Conservation (phyloP, 2,329 filamentous ascomycete species). For the Ceratocystis cubensis region DNA sequence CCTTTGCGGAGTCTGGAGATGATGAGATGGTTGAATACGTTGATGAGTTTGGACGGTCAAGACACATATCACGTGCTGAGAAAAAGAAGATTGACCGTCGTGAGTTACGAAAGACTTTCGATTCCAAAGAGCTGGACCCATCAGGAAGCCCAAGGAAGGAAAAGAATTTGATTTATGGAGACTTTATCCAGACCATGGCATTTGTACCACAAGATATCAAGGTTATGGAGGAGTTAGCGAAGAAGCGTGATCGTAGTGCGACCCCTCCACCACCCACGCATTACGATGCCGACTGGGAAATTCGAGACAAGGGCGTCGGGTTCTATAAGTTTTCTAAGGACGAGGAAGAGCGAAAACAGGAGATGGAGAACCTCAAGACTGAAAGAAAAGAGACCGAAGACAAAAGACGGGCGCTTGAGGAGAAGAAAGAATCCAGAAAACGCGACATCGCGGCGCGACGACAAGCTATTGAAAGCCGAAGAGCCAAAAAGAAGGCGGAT, state of each 20-base stretch:
- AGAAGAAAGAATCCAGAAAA: slow-evolving; percentile 45
- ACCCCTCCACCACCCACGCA: slow-evolving; percentile 72
- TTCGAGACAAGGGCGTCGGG: slow-evolving; percentile 74
- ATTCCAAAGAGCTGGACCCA: slow-evolving; percentile 40
- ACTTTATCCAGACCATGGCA: slow-evolving; percentile 69
- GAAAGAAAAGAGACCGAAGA: slow-evolving; percentile 54
- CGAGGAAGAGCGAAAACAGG: slow-evolving; percentile 47
- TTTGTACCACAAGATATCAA: slow-evolving; percentile 63
- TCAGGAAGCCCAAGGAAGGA: slow-evolving; percentile 29
- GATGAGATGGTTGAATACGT: slow-evolving; percentile 69
- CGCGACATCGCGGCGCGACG: slow-evolving; percentile 52
- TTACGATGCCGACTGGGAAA: slow-evolving; percentile 75
- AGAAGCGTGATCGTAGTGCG: slow-evolving; percentile 62
- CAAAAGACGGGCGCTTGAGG: slow-evolving; percentile 39
- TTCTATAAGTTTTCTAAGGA: slow-evolving; percentile 85
- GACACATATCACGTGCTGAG: slow-evolving; percentile 58
- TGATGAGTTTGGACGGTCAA: slow-evolving; percentile 82
- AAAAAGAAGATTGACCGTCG: slow-evolving; percentile 50
- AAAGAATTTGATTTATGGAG: slow-evolving; percentile 53
- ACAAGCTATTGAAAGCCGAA: slow-evolving; percentile 46
- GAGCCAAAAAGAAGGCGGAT: slow-evolving; percentile 57
- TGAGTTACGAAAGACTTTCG: slow-evolving; percentile 17
- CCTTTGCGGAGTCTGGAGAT: slow-evolving; percentile 27
- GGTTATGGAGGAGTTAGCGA: slow-evolving; percentile 66
- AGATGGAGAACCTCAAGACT: slow-evolving; percentile 63